Evolutionary conservation across 371 early-diverging fungal species (phyloP), one percentile per base, ranked within the genome.

Genomic region (Syncephalastrum sp.): DNA sequence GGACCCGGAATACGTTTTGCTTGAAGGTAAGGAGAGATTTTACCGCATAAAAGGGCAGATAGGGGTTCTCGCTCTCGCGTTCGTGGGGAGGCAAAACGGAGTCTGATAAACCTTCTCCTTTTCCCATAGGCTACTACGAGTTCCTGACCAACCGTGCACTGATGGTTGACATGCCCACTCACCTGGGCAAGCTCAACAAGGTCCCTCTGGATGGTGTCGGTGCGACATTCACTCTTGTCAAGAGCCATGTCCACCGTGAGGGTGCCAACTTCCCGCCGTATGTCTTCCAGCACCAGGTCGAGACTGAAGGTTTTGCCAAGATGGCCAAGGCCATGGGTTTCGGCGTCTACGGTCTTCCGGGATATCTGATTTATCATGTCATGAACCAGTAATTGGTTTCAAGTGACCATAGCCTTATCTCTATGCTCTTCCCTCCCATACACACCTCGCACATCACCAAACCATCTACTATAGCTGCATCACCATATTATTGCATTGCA

Each of bases 281-380:
- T 53, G 48, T 66, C 6, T 77, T 67, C 53, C 69, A 77, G 29
- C 74, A 77, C 46, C 72, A 77, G 50, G 74, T 89, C 5, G 89
- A 90, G 63, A 89, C 89, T 8, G 91, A 89, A 73, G 91, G 90
- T 16, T 78, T 90, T 67, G 88, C 87, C 23, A 86, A 85, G 55
- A 81, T 87, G 66, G 87, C 89, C 27, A 86, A 84, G 60, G 75
- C 77, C 1, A 71, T 83, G 65, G 88, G 88, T 5, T 85, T 75
- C 55, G 73, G 73, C 25, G 84, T 86, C 0, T 86, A 69, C 61
- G 87, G 86, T 1, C 61, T 83, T 38, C 88, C 88, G 2, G 67
- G 69, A n/a, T 75, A 84, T 25, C 58, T 79, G 27, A 76, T 84
- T 25, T 72, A 75, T 23, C 86, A 86, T 59, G 59, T 63, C 57